Evolutionary conservation across 2,329 filamentous ascomycete species (phyloP), one percentile per base, ranked within the genome.

Genomic region (Aspergillus felis): DNA sequence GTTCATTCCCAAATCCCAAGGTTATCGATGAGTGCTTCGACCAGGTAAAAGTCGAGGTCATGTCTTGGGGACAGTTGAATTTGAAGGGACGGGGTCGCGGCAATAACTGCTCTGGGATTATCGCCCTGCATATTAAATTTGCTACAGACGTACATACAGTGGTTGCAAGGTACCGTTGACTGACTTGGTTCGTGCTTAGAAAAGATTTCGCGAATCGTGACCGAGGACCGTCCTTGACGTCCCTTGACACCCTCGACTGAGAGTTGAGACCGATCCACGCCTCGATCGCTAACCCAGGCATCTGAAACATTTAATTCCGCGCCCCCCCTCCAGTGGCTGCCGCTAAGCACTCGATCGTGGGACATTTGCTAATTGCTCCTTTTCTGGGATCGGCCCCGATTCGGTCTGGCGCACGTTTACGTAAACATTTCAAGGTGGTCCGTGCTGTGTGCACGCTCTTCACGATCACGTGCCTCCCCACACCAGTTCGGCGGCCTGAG

Each of bases 381-480:
- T 32, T 59, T 57, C 32, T 52, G 38, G 54, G 51, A 56, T 54
- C 47, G 46, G 46, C 27, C 57, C 52, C 42, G 53, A 62, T 62
- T 55, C 22, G 56, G 59, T 4, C 51, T 59, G 38, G 51, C 48
- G 42, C 38, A 48, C 5, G 55, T 55, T 64, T 61, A 61, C 49
- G 53, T 64, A 62, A 64, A 58, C 54, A 25, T 49, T 29, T 50
- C 38, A 35, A 53, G 24, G 51, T 66, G 61, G 58, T 58, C 63
- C 47, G 63, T 64, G 63, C 64, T 27, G 28, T 38, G 51, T 46
- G 49, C 55, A 59, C 53, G 52, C 60, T 56, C 55, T 61, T 53
- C 52, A n/a, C 53, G 56, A 59, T 66, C 64, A 66, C 66, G 65
- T 68, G 65, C 52, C 52, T 60, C 63, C 60, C 57, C 61, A 61